A percentile compares a stretch with the other conserved stretches of the same genome.
phyloP scores from a whole-genome alignment of 164 flowering plant species.

The Macadamia integrifolia region DNA sequence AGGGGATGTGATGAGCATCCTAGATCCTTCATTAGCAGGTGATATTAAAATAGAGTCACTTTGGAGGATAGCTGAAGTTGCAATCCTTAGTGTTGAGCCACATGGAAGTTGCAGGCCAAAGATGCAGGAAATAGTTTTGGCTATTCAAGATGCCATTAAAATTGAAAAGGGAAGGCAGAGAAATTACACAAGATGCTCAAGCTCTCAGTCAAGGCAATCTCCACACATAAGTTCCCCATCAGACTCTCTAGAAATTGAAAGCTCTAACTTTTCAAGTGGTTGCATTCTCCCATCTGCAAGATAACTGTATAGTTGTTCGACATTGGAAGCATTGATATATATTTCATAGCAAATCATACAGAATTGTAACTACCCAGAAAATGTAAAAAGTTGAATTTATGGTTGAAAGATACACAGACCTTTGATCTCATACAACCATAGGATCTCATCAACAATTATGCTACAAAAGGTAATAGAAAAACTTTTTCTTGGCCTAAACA shows the following conservation, averaged over 20 bases:
- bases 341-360: neutral
- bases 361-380: neutral
- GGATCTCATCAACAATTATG: neutral
- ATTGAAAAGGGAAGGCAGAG: slow-evolving; percentile 54
- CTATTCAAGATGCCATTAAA: slow-evolving; percentile 81
- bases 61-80: slow-evolving; percentile 88
- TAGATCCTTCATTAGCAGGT: slow-evolving; percentile 55
- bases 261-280: slow-evolving; percentile 53
- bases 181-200: slow-evolving; percentile 23
- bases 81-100: slow-evolving; percentile 74
- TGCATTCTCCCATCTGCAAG: slow-evolving; percentile 61
- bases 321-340: neutral
- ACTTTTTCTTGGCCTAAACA: no score
- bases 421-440: neutral
- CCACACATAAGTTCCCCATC: slow-evolving; percentile 53
- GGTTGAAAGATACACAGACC: neutral
- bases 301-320: slow-evolving; percentile 16
- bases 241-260: slow-evolving; percentile 62
- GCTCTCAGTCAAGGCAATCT: slow-evolving; percentile 36
- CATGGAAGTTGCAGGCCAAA: slow-evolving; percentile 62
- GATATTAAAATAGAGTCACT: slow-evolving; percentile 67
- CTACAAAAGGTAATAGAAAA: no score
- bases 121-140: slow-evolving; percentile 80
- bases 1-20: slow-evolving; percentile 69
- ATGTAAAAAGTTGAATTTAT: neutral